Base-by-base conservation (phyloP, 2,329 filamentous ascomycete genomes). In the Talaromyces albobiverticillius region DNA sequence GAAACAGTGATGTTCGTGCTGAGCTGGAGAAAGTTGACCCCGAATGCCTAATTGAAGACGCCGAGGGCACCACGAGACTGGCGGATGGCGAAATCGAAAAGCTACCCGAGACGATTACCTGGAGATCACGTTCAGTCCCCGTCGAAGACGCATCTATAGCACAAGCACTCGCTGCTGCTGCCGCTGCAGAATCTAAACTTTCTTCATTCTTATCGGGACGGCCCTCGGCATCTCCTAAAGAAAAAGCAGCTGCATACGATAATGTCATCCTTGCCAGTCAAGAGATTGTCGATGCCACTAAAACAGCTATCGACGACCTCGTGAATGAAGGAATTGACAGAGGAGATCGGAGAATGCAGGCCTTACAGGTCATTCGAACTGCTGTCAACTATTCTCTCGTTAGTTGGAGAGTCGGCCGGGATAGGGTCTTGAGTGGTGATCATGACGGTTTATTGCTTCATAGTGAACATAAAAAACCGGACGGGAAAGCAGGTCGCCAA, bases 131-230 rank as follows among this genome's bases (percentile, higher is more conserved):
- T 40, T 87, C 87, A 58, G 93, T 96, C 14, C 86, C 87, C 60
- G 88, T 99, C 50, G 92, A 96, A 63, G 93, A 99, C 72, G 92
- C 93, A 23, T 87, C 90, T 47, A 96, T 97, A 62, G 90, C 92
- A 1, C 82, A 92, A 60, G 88, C 91, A 5, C 82, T 96, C 66
- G 89, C 85, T 9, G 80, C 86, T 18, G 86, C 94, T 3, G 73
- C 78, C 5, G 69, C 76, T 38, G 82, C 80, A 13, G 82, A 84
- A 62, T 66, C 71, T n/a, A 68, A 73, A 51, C 73, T 87, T 29
- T 68, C 74, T 18, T 64, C 71, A 13, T 79, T 77, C 65, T 64
- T 82, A 26, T 62, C 72, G n/a, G 69, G 73, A 13, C 72, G 74
- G 46, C 36, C 43, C 26, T 65, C 67, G 7, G 66, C 69, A 3